A percentile compares a stretch with the other conserved stretches of the same genome.
These are phyloP conservation scores for Iris pallida DNA, from an alignment of 116 monocot species.

Conservation along the genomic window DNA sequence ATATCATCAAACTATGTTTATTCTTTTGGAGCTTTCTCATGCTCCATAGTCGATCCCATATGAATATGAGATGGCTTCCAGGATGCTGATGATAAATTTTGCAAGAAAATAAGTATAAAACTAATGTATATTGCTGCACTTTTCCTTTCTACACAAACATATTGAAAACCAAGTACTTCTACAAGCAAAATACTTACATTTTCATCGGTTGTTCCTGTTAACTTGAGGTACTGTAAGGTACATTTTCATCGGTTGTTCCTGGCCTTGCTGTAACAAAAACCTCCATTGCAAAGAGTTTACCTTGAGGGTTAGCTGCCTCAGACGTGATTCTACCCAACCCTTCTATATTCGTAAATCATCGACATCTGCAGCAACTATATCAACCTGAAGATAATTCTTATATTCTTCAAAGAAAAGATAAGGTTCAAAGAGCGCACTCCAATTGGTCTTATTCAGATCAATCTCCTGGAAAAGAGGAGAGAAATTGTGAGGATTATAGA, in stretches of 20 bases:
- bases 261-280: too few relatives aligned
- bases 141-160: not conserved
- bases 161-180: not conserved
- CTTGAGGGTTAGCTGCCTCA: conserved; percentile 90
- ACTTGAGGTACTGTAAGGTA: conserved; percentile 71
- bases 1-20: too few relatives aligned
- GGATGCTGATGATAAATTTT: too few relatives aligned
- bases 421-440: conserved; percentile 75
- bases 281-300: too few relatives aligned
- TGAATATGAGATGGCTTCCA: too few relatives aligned
- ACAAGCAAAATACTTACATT: conserved; percentile 39
- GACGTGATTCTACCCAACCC: conserved; percentile 97
- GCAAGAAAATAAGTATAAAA: not conserved
- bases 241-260: too few relatives aligned
- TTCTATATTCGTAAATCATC: conserved; percentile 86
- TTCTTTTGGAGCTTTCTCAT: too few relatives aligned
- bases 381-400: conserved; percentile 91
- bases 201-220: conserved; percentile 82
- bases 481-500: not conserved
- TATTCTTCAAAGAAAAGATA: conserved; percentile 86
- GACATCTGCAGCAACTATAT: conserved; percentile 70
- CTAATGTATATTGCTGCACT: conserved; percentile 1
- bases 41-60: too few relatives aligned
- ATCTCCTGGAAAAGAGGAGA: conserved; percentile 51
- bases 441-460: conserved; percentile 67